Evolutionary conservation across 2,329 filamentous ascomycete species (phyloP).

Genomic region (Westerdykella aurantiaca): DNA sequence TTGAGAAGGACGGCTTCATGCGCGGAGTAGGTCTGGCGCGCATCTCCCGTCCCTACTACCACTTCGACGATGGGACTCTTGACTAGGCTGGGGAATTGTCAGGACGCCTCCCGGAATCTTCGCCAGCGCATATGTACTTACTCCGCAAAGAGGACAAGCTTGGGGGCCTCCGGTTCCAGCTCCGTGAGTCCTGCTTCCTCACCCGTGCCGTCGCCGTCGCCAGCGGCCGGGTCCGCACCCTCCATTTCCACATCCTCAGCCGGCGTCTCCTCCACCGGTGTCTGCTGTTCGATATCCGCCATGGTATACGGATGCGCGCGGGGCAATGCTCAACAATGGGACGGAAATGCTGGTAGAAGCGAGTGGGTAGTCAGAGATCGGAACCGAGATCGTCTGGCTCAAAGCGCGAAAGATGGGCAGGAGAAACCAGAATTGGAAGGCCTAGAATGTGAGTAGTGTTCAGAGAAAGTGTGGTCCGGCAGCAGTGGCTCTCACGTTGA

Average conservation of each 20-base stretch:
- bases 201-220: conserved; percentile 10
- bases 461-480: conserved; percentile 3
- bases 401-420: neutral
- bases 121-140: conserved; percentile 19
- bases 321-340: neutral
- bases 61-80: conserved; percentile 46
- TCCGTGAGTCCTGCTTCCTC: conserved; percentile 38
- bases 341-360: neutral
- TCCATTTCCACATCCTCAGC: conserved; percentile 48
- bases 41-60: conserved; percentile 47
- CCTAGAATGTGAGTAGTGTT: neutral
- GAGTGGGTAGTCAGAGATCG: neutral
- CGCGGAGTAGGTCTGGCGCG: conserved; percentile 62
- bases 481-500: neutral
- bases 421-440: neutral
- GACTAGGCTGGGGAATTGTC: conserved; percentile 36
- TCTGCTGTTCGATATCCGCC: conserved; percentile 28
- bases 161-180: conserved; percentile 39
- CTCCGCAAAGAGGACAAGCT: conserved; percentile 44
- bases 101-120: neutral
- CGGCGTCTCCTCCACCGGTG: conserved; percentile 24
- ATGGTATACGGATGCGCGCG: conserved; percentile 6
- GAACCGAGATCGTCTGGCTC: neutral
- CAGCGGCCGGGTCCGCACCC: conserved; percentile 14
- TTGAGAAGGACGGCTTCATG: conserved; percentile 71